phyloP scores from a whole-genome alignment of 257 asterid genomes.

The Gentiana macrophylla region DNA sequence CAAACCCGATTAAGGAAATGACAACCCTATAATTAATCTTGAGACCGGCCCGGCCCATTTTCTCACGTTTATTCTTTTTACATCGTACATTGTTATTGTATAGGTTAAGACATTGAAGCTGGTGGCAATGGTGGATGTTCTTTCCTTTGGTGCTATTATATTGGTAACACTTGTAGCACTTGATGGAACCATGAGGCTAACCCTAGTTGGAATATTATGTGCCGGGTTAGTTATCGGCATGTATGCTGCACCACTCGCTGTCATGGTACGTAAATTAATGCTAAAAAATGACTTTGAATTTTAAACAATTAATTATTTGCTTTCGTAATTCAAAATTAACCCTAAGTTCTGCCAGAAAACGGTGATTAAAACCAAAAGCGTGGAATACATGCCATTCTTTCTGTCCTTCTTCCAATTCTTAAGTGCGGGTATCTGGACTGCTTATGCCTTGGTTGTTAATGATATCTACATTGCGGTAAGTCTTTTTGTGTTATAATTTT shows the following conservation, averaged over 20 bases:
- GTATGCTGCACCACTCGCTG: slow-evolving; percentile 72
- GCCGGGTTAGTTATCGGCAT: slow-evolving; percentile 56
- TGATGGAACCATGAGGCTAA: slow-evolving; percentile 24
- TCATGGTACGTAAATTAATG: slow-evolving; percentile 27
- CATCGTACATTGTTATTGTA: neutral
- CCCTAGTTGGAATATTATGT: slow-evolving; percentile 46
- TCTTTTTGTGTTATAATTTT: neutral
- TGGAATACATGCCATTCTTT: slow-evolving; percentile 61
- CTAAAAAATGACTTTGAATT: neutral
- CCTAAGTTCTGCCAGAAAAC: slow-evolving; percentile 24
- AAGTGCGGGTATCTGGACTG: slow-evolving; percentile 50
- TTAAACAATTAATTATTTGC: neutral
- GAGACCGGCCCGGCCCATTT: no score
- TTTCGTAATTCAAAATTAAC: no score
- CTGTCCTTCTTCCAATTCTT: slow-evolving; percentile 58
- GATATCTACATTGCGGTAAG: slow-evolving; percentile 53
- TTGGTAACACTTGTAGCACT: slow-evolving; percentile 30
- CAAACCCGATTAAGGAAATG: no score
- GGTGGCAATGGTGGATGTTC: neutral
- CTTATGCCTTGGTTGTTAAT: slow-evolving; percentile 36
- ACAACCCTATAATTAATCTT: no score
- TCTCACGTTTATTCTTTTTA: no score
- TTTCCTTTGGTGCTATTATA: neutral
- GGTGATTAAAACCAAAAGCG: slow-evolving; percentile 57
- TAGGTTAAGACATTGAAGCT: neutral